Evolutionary conservation across 1,284 basidiomycete genomes (phyloP).

Genomic region (Golubevia sp.): DNA sequence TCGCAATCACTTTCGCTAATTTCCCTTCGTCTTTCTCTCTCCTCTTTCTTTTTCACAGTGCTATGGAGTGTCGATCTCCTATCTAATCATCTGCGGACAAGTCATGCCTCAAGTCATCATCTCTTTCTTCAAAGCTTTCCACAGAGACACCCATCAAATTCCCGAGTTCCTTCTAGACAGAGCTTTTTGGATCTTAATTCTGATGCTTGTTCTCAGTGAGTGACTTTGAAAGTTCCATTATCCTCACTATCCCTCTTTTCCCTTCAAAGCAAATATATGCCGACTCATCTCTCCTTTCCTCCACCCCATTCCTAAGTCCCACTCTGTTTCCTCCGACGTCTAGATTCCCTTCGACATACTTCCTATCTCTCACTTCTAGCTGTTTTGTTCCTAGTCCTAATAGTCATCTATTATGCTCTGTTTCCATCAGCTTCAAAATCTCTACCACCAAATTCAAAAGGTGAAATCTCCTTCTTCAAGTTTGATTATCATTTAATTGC

Average conservation of each 20-base stretch:
- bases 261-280: not conserved
- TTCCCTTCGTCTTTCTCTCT: not conserved
- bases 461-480: not conserved
- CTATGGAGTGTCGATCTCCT: conserved; percentile 87
- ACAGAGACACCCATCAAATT: conserved; percentile 26
- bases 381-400: conserved; percentile 65
- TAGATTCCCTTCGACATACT: conserved; percentile 74
- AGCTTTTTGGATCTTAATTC: conserved; percentile 78
- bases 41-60: conserved; percentile 13
- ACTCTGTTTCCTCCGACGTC: conserved; percentile 76
- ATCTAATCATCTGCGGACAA: conserved; percentile 59
- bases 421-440: conserved; percentile 20
- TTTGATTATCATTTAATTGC: not conserved
- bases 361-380: conserved; percentile 86
- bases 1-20: not conserved
- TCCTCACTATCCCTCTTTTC: not conserved
- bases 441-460: conserved; percentile 21
- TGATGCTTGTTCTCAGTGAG: conserved; percentile 74
- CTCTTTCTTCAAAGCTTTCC: conserved; percentile 67
- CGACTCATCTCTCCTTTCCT: not conserved
- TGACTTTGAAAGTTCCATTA: not conserved
- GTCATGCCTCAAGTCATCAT: conserved; percentile 91
- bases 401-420: conserved; percentile 45
- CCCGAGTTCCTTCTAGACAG: conserved; percentile 68
- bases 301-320: conserved; percentile 65